Evolutionary conservation across 164 flowering plant genomes (phyloP).

Genomic region (Berberis vulgaris): DNA sequence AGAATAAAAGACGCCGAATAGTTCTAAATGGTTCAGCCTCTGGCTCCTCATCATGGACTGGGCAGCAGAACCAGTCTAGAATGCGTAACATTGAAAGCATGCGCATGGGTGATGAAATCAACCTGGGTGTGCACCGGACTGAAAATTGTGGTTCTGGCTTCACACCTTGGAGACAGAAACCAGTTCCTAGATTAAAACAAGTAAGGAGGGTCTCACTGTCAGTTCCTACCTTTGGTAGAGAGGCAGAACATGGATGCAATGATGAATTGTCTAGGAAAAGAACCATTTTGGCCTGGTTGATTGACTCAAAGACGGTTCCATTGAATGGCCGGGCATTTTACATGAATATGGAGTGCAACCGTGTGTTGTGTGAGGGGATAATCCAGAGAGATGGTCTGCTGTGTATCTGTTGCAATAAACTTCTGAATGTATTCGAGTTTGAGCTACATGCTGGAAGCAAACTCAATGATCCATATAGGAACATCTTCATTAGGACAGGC

Average conservation of each 20-base stretch:
- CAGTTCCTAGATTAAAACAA: not conserved
- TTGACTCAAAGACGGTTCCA: conserved; percentile 1
- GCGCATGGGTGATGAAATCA: not conserved
- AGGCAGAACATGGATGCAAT: not conserved
- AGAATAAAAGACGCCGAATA: not conserved
- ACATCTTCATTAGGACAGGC: conserved; percentile 76
- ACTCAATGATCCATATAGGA: conserved; percentile 46
- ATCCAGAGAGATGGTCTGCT: conserved; percentile 59
- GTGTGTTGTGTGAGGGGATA: conserved; percentile 54
- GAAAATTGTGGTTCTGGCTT: too few relatives aligned
- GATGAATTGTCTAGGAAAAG: not conserved
- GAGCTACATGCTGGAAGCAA: conserved; percentile 77
- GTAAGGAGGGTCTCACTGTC: not conserved
- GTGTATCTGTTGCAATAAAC: conserved; percentile 60
- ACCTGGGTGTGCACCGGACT: too few relatives aligned
- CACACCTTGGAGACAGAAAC: too few relatives aligned
- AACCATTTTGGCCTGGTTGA: conserved; percentile 3
- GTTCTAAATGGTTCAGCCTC: not conserved
- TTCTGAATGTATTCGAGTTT: conserved; percentile 58
- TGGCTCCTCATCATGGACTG: not conserved
- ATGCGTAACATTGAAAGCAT: not conserved
- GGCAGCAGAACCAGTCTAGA: not conserved
- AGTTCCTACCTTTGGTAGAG: not conserved
- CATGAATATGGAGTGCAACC: not conserved
- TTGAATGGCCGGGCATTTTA: not conserved